A percentile compares a stretch with the other conserved stretches of the same genome.
Evolutionary conservation across 1,284 basidiomycete species (phyloP).

Genomic region (Ceratobasidium sp.): DNA sequence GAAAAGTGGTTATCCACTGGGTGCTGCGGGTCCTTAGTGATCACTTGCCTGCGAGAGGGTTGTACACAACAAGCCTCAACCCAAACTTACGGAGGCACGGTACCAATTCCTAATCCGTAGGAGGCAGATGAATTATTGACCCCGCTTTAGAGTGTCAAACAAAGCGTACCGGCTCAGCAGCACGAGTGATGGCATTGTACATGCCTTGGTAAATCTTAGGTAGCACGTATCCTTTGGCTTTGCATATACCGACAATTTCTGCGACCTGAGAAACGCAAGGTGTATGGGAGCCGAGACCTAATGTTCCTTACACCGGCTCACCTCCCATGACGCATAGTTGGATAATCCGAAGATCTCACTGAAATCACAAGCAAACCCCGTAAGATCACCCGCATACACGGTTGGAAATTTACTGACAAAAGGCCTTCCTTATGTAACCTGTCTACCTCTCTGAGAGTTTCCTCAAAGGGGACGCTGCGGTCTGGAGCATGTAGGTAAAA

Average conservation of each 20-base stretch:
- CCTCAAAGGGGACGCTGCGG: slow-evolving; percentile 63
- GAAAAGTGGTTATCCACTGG: slow-evolving; percentile 30
- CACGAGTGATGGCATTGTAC: slow-evolving; percentile 68
- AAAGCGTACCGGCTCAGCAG: slow-evolving; percentile 60
- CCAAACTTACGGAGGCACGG: slow-evolving; percentile 69
- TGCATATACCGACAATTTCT: slow-evolving; percentile 67
- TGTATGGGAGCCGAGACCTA: not conserved
- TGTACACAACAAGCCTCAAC: slow-evolving; percentile 67
- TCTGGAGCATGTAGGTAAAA: slow-evolving; percentile 66
- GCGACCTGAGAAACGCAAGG: slow-evolving; percentile 61
- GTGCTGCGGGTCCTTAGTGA: not conserved
- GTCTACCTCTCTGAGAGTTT: slow-evolving; percentile 62
- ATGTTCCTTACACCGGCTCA: slow-evolving; percentile 44
- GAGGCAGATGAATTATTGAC: not conserved
- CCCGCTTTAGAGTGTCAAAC: not conserved
- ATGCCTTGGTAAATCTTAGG: slow-evolving; percentile 69
- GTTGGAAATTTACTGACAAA: slow-evolving; percentile 58
- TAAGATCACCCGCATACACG: not conserved
- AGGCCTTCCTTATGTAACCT: slow-evolving; percentile 62
- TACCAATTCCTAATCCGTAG: slow-evolving; percentile 61
- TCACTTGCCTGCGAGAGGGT: slow-evolving; percentile 64
- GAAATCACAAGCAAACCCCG: slow-evolving; percentile 6
- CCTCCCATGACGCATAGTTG: slow-evolving; percentile 64
- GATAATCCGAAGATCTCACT: slow-evolving; percentile 66
- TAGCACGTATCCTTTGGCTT: slow-evolving; percentile 64